Evolutionary conservation across 2,329 filamentous ascomycete genomes (phyloP).

Genomic region (Trichoderma cornu-damae): DNA sequence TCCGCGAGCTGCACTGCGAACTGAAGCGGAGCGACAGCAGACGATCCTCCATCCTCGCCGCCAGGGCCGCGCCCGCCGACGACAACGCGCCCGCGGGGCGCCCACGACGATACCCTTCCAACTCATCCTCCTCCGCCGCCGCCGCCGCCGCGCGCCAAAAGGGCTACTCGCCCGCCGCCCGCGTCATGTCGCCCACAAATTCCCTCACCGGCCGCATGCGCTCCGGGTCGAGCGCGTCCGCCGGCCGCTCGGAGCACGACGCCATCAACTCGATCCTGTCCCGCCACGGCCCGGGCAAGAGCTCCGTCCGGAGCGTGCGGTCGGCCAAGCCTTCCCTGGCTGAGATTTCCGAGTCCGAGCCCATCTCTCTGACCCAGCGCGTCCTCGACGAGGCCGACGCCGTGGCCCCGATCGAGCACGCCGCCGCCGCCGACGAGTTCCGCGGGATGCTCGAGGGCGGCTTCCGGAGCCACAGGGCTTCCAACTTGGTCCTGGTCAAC

Average conservation of each 20-base stretch:
- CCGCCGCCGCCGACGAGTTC: conserved; percentile 31
- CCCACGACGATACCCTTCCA: conserved; percentile 43
- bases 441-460: conserved; percentile 32
- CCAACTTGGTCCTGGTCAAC: conserved; percentile 15
- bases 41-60: conserved; percentile 56
- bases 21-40: conserved; percentile 65
- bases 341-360: conserved; percentile 54
- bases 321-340: conserved; percentile 49
- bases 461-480: conserved; percentile 8
- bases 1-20: conserved; percentile 65
- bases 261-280: conserved; percentile 39
- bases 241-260: conserved; percentile 39
- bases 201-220: conserved; percentile 55
- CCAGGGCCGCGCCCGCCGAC: conserved; percentile 33
- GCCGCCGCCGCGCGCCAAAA: conserved; percentile 56
- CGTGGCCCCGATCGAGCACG: conserved; percentile 35
- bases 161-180: conserved; percentile 60
- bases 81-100: conserved; percentile 25
- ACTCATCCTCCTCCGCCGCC: conserved; percentile 55
- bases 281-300: conserved; percentile 51
- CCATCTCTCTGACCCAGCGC: conserved; percentile 45
- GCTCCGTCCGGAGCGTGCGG: conserved; percentile 46
- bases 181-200: conserved; percentile 61
- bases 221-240: conserved; percentile 50
- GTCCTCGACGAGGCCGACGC: conserved; percentile 52